A percentile compares a stretch with the other conserved stretches of the same genome.
Conservation (phyloP, 768 basidiomycete species). For the Sporobolomyces roseus region DNA sequence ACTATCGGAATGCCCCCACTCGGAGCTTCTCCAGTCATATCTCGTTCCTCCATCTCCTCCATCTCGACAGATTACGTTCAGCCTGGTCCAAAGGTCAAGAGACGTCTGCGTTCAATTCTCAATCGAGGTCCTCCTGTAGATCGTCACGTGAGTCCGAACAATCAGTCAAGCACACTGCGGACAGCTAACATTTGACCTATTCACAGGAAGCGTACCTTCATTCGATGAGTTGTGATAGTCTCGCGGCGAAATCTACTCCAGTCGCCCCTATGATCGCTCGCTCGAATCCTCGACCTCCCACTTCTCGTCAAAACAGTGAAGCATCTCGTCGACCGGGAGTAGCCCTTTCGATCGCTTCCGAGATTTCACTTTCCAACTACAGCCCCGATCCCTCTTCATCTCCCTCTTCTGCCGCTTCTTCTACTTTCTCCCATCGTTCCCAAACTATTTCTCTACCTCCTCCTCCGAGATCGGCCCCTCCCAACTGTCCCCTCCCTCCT, state of each 20-base stretch:
- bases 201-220: conserved; percentile 2
- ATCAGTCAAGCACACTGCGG: too few species aligned
- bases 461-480: too few species aligned
- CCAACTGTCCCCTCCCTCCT: conserved; percentile 6
- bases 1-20: not conserved
- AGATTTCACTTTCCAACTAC: not conserved
- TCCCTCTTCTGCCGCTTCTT: not conserved
- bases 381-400: not conserved
- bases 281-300: not conserved
- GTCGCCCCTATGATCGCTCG: too few species aligned
- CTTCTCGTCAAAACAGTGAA: not conserved
- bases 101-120: not conserved
- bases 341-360: not conserved
- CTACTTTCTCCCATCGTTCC: too few species aligned
- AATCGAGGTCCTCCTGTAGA: not conserved
- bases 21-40: not conserved
- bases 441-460: too few species aligned
- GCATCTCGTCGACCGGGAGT: not conserved
- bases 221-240: not conserved
- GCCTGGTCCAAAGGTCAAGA: not conserved
- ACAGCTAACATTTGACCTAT: too few species aligned
- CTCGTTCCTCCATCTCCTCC: not conserved
- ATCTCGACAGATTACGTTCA: not conserved
- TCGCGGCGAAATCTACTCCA: not conserved
- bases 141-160: conserved; percentile 5